A percentile compares a stretch with the other conserved stretches of the same genome.
Evolutionary conservation across 2,329 filamentous ascomycete species (phyloP).

Genomic region (Tolypocladium inflatum): DNA sequence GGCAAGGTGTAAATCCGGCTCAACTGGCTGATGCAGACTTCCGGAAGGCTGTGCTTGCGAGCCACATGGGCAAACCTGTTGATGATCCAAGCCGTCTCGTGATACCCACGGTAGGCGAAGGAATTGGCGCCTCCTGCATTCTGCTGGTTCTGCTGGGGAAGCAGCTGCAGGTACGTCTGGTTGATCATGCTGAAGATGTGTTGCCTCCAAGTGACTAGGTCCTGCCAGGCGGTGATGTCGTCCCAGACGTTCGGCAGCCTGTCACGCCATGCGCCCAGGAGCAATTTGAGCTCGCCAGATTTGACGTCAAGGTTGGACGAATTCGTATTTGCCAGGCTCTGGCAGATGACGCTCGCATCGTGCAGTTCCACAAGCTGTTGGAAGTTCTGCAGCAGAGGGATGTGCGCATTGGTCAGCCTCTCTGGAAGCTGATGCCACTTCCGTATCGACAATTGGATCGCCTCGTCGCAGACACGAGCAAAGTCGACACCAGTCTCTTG

Average conservation of each 20-base stretch:
- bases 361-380: slow-evolving; percentile 96
- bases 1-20: slow-evolving; percentile 97
- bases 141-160: slow-evolving; percentile 65
- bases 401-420: slow-evolving; percentile 87
- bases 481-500: slow-evolving; percentile 74
- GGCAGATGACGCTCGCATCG: slow-evolving; percentile 93
- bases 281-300: slow-evolving; percentile 87
- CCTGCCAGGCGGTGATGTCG: slow-evolving; percentile 98
- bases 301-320: slow-evolving; percentile 83
- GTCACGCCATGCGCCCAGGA: slow-evolving; percentile 92
- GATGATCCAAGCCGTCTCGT: slow-evolving; percentile 99
- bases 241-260: slow-evolving; percentile 97
- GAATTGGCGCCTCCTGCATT: slow-evolving; percentile 76
- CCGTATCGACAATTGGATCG: slow-evolving; percentile 90
- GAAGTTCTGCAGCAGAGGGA: slow-evolving; percentile 92
- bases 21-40: slow-evolving; percentile 94
- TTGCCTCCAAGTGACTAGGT: slow-evolving; percentile 98
- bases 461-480: slow-evolving; percentile 85
- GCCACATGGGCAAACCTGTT: slow-evolving; percentile 97
- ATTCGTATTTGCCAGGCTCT: slow-evolving; percentile 78
- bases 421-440: slow-evolving; percentile 99
- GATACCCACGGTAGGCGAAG: slow-evolving; percentile 93
- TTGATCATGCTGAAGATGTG: slow-evolving; percentile 99
- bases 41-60: slow-evolving; percentile 89
- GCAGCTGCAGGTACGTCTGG: slow-evolving; percentile 75